Base-by-base conservation (phyloP, 2,329 filamentous ascomycete species). In the Phialocephala subalpina region DNA sequence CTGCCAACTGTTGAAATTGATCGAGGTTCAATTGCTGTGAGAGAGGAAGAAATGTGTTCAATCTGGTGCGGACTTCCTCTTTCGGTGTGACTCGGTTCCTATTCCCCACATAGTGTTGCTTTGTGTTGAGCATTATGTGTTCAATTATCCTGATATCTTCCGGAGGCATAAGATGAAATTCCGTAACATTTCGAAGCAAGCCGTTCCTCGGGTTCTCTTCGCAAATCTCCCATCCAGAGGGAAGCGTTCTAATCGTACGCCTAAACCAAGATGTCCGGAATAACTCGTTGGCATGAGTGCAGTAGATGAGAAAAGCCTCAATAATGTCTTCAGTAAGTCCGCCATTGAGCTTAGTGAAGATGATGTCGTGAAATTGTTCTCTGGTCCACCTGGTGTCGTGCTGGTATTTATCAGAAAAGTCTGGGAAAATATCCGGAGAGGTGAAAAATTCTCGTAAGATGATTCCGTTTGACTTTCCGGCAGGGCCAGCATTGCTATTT, bases 381-480 rank as follows among this genome's bases (percentile, higher is more conserved):
- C 22, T 25, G 7, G 36, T 45, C 60, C 60, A 56, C 9, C 29
- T 45, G 49, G 45, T 14, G 2, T 55, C n/a, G 27, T 35, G 25
- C 22, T 20, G 22, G 47, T 20, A 29, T 3, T 55, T 11, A 16
- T n/a, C 9, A 33, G 33, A 36, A 8, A 64, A 57, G 1, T 42
- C 16, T 9, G 59, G 64, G 40, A 66, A 67, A 7, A 67, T 62
- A 42, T 67, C 66, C 0, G 66, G 62, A 18, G 62, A 65, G 27
- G 52, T 52, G 40, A 67, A 63, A 36, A 61, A 58, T 16, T 56
- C 47, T 12, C 27, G 38, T 5, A 67, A 36, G 18, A 49, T 60
- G 22, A 22, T 25, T 16, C 58, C 58, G 29, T 25, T n/a, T 38
- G 18, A 29, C 16, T 52, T 57, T 25, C 22, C 16, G 3, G 6